Percentiles rank a stretch among this genome's conserved stretches.
Conservation (phyloP, 2,329 filamentous ascomycete species). For the Aspergillus sp. region DNA sequence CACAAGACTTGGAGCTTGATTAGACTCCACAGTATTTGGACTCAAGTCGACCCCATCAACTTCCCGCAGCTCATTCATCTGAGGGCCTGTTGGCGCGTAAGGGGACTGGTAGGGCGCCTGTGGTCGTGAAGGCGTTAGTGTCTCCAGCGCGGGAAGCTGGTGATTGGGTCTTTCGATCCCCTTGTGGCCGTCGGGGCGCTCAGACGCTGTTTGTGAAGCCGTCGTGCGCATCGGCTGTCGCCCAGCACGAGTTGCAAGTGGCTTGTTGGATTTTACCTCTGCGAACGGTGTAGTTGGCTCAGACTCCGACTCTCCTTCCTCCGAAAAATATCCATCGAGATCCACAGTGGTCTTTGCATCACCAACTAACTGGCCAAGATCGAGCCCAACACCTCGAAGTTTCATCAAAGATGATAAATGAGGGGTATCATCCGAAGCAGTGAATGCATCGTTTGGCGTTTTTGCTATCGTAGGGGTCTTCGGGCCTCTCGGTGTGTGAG, state of each 20-base stretch:
- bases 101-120: slow-evolving; percentile 27
- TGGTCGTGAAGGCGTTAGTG: slow-evolving; percentile 35
- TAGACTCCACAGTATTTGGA: slow-evolving; percentile 68
- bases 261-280: slow-evolving; percentile 19
- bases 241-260: slow-evolving; percentile 28
- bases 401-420: slow-evolving; percentile 67
- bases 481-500: not conserved
- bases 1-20: slow-evolving; percentile 75
- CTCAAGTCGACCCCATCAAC: slow-evolving; percentile 57
- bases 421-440: slow-evolving; percentile 60
- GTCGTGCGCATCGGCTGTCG: slow-evolving; percentile 58
- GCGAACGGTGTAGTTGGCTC: slow-evolving; percentile 29
- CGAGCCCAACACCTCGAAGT: slow-evolving; percentile 60
- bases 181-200: slow-evolving; percentile 60
- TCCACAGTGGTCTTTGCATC: slow-evolving; percentile 49
- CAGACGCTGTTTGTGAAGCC: slow-evolving; percentile 52
- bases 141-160: slow-evolving; percentile 43
- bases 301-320: slow-evolving; percentile 42
- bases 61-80: slow-evolving; percentile 34
- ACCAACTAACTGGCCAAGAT: slow-evolving; percentile 61
- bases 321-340: slow-evolving; percentile 40
- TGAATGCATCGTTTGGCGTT: slow-evolving; percentile 43
- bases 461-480: slow-evolving; percentile 20
- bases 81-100: slow-evolving; percentile 24
- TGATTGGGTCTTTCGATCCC: slow-evolving; percentile 45